Conservation (phyloP, 2,329 filamentous ascomycete species). For the Colletotrichum orbiculare region DNA sequence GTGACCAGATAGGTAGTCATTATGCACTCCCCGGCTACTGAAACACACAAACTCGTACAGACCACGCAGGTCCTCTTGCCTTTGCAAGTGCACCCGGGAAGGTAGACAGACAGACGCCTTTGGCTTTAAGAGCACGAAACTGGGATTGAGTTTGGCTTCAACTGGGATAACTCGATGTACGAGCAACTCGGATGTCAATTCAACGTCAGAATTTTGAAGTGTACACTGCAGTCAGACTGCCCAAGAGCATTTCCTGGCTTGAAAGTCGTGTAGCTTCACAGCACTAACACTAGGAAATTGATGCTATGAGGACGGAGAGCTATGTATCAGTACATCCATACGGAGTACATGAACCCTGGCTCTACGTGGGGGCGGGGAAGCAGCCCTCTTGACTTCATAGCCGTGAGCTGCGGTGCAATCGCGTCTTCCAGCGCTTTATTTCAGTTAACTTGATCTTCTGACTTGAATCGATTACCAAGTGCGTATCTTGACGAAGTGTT, state of each 20-base stretch:
- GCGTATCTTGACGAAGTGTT: no score
- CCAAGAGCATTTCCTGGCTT: no score
- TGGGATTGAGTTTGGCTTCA: no score
- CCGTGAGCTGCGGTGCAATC: not conserved
- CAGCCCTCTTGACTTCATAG: not conserved
- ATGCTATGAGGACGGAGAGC: not conserved
- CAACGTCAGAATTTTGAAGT: no score
- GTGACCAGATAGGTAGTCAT: no score
- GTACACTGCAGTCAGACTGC: no score
- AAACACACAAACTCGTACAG: conserved; percentile 3
- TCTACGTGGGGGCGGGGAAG: conserved; percentile 27
- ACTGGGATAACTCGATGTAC: no score
- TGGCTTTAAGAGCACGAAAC: no score
- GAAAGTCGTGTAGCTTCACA: no score
- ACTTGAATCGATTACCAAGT: not conserved
- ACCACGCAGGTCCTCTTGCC: not conserved
- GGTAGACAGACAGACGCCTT: no score
- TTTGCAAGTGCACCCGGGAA: no score
- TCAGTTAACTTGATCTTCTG: not conserved
- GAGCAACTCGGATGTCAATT: no score
- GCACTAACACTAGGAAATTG: conserved; percentile 2
- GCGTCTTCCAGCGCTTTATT: not conserved
- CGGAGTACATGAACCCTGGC: conserved; percentile 15
- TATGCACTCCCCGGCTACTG: not conserved
- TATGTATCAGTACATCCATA: not conserved